Percentiles rank a stretch among this genome's conserved stretches.
phyloP scores from a whole-genome alignment of 31 red algal species.

The Odonthalia washingtoniensis region DNA sequence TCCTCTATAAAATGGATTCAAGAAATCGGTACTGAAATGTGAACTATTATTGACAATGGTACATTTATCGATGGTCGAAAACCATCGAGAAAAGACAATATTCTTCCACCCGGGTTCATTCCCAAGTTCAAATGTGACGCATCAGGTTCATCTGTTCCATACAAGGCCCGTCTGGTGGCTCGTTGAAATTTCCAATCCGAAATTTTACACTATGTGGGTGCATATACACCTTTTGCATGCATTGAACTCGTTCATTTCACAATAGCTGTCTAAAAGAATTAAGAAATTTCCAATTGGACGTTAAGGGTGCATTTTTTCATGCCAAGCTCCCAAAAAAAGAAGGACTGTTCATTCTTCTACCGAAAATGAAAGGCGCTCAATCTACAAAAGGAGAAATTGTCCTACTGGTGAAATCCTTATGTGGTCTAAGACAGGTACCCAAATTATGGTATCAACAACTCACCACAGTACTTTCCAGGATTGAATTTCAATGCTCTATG shows the following conservation, averaged over 20 bases:
- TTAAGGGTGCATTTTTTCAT: constrained; percentile 31
- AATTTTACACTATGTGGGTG: neutral
- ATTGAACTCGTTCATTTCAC: constrained; percentile 10
- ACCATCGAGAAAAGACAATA: neutral
- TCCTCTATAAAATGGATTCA: neutral
- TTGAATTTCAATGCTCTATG: neutral
- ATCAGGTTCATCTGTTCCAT: neutral
- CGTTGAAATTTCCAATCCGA: constrained; percentile 25
- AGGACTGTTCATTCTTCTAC: neutral
- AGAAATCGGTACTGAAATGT: constrained; percentile 25
- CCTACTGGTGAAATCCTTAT: neutral
- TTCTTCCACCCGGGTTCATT: constrained; percentile 32
- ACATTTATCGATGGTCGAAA: neutral
- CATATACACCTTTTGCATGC: constrained; percentile 8
- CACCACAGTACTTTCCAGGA: neutral
- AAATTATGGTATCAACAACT: neutral
- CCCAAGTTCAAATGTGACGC: constrained; percentile 35
- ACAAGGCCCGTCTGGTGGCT: constrained; percentile 39
- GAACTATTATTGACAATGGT: constrained; percentile 11
- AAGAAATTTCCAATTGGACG: constrained; percentile 14
- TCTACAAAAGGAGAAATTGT: neutral
- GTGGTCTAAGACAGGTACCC: neutral
- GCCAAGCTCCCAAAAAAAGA: neutral
- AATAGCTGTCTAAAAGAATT: constrained; percentile 17
- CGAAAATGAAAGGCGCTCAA: neutral